phyloP scores from a whole-genome alignment of 2,329 filamentous ascomycete genomes.

The Paecilomyces sp. region DNA sequence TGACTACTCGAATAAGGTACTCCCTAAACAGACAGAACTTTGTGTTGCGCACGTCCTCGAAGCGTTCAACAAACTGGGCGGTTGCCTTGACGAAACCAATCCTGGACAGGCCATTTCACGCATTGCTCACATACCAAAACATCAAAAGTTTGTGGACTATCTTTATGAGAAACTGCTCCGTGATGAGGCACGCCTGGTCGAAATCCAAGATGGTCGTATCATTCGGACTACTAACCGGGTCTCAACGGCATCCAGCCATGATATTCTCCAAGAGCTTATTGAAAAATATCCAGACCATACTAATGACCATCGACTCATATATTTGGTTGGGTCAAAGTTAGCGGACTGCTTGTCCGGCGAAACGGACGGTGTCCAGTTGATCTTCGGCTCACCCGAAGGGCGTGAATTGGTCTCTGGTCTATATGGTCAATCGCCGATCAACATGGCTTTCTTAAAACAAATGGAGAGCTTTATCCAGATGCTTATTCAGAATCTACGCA shows the following conservation, averaged over 20 bases:
- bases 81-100: slow-evolving; percentile 6
- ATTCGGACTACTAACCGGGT: slow-evolving; percentile 17
- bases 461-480: slow-evolving; percentile 11
- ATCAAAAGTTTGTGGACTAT: slow-evolving; percentile 17
- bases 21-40: neutral
- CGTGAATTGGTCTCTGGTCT: slow-evolving; percentile 26
- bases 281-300: slow-evolving; percentile 23
- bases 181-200: slow-evolving; percentile 21
- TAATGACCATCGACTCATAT: slow-evolving; percentile 24
- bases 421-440: slow-evolving; percentile 22
- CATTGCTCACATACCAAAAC: slow-evolving; percentile 15
- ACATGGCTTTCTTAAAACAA: slow-evolving; percentile 16
- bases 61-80: slow-evolving; percentile 25
- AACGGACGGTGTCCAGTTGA: slow-evolving; percentile 28
- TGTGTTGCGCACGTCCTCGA: slow-evolving; percentile 17
- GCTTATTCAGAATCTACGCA: neutral
- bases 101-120: slow-evolving; percentile 1
- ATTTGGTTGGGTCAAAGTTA: slow-evolving; percentile 25
- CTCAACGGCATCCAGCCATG: slow-evolving; percentile 9
- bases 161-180: slow-evolving; percentile 21
- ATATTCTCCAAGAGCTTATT: slow-evolving; percentile 19
- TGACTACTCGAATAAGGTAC: no score
- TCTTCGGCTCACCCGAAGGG: slow-evolving; percentile 28
- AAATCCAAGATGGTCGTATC: slow-evolving; percentile 14
- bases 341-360: slow-evolving; percentile 32